phyloP scores from a whole-genome alignment of 2,329 filamentous ascomycete species.

The Cladophialophora chaetospira region DNA sequence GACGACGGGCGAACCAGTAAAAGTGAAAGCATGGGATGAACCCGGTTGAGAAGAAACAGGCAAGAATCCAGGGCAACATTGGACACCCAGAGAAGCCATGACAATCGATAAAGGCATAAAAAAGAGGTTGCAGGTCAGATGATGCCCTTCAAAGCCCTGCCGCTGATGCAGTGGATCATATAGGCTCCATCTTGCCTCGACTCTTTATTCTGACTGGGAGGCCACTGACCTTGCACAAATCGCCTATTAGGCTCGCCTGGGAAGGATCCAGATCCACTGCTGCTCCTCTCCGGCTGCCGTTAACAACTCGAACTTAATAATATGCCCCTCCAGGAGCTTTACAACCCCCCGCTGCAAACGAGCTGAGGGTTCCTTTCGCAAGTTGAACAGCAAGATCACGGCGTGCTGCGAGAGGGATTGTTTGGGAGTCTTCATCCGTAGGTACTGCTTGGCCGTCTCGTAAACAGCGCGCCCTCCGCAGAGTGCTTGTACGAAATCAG shows the following conservation, averaged over 20 bases:
- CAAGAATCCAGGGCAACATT: slow-evolving; percentile 13
- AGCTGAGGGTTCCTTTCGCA: slow-evolving; percentile 8
- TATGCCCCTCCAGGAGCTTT: not conserved
- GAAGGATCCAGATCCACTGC: slow-evolving; percentile 15
- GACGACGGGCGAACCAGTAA: not conserved
- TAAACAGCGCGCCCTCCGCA: too few relatives aligned
- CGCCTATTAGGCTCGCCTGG: slow-evolving; percentile 18
- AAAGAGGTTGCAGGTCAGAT: slow-evolving; percentile 28
- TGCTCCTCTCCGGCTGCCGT: slow-evolving; percentile 7
- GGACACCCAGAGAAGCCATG: not conserved
- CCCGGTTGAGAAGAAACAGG: slow-evolving; percentile 1
- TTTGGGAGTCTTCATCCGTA: not conserved
- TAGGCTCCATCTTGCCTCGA: slow-evolving; percentile 21
- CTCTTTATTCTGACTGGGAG: not conserved
- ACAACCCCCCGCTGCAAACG: not conserved
- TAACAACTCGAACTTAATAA: not conserved
- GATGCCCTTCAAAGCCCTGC: slow-evolving; percentile 21
- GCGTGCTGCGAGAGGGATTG: not conserved
- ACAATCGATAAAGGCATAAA: slow-evolving; percentile 10
- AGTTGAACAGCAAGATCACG: slow-evolving; percentile 5
- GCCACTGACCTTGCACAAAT: slow-evolving; percentile 15
- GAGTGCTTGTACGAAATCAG: not conserved
- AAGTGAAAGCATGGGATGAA: not conserved
- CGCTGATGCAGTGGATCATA: slow-evolving; percentile 18
- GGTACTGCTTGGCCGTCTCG: not conserved